These are phyloP conservation scores for Cyberlindnera euphorbiae DNA, from an alignment of 805 yeast species.

Conservation along the genomic window DNA sequence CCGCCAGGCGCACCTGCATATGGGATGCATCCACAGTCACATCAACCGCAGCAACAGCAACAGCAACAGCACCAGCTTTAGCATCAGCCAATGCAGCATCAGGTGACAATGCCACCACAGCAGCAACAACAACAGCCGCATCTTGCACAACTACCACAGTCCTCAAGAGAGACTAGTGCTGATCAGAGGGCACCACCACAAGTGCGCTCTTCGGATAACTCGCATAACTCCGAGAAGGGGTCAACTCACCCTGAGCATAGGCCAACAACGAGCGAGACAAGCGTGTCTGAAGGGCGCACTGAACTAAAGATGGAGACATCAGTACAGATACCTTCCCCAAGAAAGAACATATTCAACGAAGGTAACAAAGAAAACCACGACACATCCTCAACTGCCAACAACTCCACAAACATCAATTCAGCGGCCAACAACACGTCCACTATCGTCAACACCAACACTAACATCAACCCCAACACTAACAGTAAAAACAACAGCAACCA, in stretches of 20 bases:
- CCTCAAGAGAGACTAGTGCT: constrained; percentile 1
- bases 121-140: constrained; percentile 2
- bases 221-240: neutral
- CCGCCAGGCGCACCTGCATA: constrained; percentile 8
- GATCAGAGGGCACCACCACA: neutral
- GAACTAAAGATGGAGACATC: constrained; percentile 14
- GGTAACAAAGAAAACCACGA: constrained; percentile 12
- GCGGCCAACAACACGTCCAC: constrained; percentile 8
- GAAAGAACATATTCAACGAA: constrained; percentile 6
- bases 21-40: constrained; percentile 4
- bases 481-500: constrained; percentile 8
- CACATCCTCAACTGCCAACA: constrained; percentile 5
- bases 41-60: constrained; percentile 2
- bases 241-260: constrained; percentile 7
- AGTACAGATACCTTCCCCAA: neutral
- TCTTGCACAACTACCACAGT: constrained; percentile 8
- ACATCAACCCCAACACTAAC: constrained; percentile 7
- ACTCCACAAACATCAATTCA: constrained; percentile 5
- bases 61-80: constrained; percentile 3
- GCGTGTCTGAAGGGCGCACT: constrained; percentile 17
- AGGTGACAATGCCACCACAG: constrained; percentile 2
- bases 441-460: constrained; percentile 4
- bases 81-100: too few relatives aligned
- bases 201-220: too few relatives aligned
- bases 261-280: constrained; percentile 17